These are phyloP conservation scores for Rhizopogon rudus DNA, from an alignment of 768 basidiomycete species.

Conservation along the genomic window DNA sequence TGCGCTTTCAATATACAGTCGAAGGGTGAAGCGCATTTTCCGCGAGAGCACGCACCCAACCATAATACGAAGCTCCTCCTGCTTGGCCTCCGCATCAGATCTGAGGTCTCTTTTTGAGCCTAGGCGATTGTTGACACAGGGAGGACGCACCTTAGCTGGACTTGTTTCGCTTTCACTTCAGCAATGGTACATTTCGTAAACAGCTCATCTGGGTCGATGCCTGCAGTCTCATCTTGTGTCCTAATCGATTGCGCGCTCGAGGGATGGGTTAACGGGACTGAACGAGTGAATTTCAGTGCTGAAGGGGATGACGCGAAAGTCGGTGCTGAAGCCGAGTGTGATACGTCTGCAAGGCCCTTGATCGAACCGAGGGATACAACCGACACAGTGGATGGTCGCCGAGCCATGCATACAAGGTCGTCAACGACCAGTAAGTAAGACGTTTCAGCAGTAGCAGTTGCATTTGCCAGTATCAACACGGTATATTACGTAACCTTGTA, in stretches of 20 bases:
- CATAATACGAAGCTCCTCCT: conserved; percentile 85
- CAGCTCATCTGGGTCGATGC: conserved; percentile 65
- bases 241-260: conserved; percentile 7
- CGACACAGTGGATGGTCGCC: conserved; percentile 32
- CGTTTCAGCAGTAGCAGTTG: not conserved
- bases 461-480: not conserved
- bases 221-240: conserved; percentile 13
- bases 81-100: conserved; percentile 79
- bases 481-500: conserved; percentile 19
- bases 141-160: conserved; percentile 54
- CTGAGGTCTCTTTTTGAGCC: conserved; percentile 29
- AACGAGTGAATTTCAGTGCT: conserved; percentile 4
- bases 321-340: conserved; percentile 3
- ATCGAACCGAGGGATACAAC: conserved; percentile 21
- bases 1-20: conserved; percentile 53
- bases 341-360: conserved; percentile 7
- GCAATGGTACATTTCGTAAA: conserved; percentile 67
- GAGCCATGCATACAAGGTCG: conserved; percentile 28
- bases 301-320: conserved; percentile 5
- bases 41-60: conserved; percentile 68
- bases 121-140: conserved; percentile 1
- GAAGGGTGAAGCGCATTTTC: conserved; percentile 9
- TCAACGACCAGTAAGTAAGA: not conserved
- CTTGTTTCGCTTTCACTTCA: conserved; percentile 64
- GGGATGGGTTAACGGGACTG: conserved; percentile 8